Conservation (phyloP, 257 asterid species). For the Fraxinus quadrangulata region DNA sequence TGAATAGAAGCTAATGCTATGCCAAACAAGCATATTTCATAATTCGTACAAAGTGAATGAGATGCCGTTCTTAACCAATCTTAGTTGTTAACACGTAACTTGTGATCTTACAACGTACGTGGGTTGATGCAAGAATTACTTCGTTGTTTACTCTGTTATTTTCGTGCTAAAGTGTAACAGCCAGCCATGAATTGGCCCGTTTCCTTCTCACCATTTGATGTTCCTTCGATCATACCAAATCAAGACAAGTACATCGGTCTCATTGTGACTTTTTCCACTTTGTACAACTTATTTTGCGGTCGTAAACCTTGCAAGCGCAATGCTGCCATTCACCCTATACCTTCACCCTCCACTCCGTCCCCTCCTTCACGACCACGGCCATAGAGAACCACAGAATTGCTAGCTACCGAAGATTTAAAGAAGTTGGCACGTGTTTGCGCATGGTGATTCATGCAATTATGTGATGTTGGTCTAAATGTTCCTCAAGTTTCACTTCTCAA, state of each 20-base stretch:
- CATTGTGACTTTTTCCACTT: neutral
- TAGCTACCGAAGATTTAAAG: too few species aligned
- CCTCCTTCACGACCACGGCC: neutral
- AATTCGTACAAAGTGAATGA: neutral
- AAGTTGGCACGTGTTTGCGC: too few species aligned
- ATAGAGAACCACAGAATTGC: neutral
- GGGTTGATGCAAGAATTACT: too few species aligned
- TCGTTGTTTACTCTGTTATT: too few species aligned
- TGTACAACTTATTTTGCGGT: neutral
- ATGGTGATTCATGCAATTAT: too few species aligned
- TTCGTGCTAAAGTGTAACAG: too few species aligned
- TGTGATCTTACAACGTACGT: neutral
- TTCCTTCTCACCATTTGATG: too few species aligned
- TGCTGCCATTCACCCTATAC: neutral
- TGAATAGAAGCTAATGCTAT: too few species aligned
- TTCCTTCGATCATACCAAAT: neutral
- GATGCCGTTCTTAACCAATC: neutral
- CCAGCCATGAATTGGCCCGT: too few species aligned
- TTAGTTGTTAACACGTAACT: neutral
- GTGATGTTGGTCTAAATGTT: too few species aligned
- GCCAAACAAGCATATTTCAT: neutral
- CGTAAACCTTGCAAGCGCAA: neutral
- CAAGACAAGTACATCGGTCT: neutral
- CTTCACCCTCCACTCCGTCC: neutral
- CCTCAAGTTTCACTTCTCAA: too few species aligned